Evolutionary conservation across 2,329 filamentous ascomycete genomes (phyloP), one percentile per base, ranked within the genome.

Genomic region (Curvularia eragrostidis): DNA sequence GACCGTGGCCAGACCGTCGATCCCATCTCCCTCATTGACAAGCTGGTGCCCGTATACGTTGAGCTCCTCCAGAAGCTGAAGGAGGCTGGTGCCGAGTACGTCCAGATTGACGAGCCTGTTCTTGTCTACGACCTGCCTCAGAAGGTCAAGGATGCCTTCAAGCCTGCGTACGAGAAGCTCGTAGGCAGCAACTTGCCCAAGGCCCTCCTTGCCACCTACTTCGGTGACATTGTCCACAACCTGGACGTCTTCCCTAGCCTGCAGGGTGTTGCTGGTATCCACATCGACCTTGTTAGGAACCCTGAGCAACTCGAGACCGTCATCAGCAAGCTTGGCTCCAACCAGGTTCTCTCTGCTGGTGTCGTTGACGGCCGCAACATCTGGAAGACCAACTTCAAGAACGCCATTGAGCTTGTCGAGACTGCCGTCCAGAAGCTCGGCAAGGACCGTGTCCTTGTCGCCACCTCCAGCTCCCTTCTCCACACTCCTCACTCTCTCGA

Each of bases 301-400:
- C 95, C 95, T 54, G 94, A 98, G 86, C 95, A 99, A 85, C 90
- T 99, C 65, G 88, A 95, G 62, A 87, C 89, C 67, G 92, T 99
- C 74, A 80, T 92, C 70, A 85, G 83, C 75, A 89, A 93, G 74
- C 88, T 99, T 66, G 93, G 92, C 78, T 82, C 91, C 78, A 92
- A 93, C 79, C 96, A 97, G 78, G 81, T 93, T 70, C 89, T 99
- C 68, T 99, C 95, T 68, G 90, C 89, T 66, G 95, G 95, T 91
- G 91, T 99, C 72, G 95, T 99, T 69, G 93, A 99, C 74, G 95
- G 95, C 75, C 93, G 95, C 76, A 99, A 99, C 87, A 98, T 99
- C 86, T 99, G 95, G 95, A 99, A 99, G 91, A 97, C 93, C 83
- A 96, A 98, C 89, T 90, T 97, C 84, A 91, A 96, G 87, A 88